Conservation (phyloP, 805 yeast genomes). For the Starmerella apicola region DNA sequence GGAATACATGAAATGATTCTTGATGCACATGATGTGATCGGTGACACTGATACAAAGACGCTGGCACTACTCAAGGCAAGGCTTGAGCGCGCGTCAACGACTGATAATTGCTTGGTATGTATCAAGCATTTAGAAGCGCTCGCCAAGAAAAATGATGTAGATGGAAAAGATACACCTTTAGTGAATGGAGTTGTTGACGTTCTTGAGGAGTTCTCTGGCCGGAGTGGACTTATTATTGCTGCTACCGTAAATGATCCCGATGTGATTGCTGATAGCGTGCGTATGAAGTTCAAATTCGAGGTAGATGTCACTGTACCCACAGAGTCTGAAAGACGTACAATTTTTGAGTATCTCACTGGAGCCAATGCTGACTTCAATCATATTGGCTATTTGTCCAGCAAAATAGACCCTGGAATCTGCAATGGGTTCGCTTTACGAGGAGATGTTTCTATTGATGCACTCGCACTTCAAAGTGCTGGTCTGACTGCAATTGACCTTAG, state of each 20-base stretch:
- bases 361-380: not conserved
- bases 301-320: constrained; percentile 63
- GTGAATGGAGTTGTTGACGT: constrained; percentile 41
- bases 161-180: constrained; percentile 33
- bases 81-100: constrained; percentile 47
- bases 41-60: constrained; percentile 66
- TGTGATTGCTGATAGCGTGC: constrained; percentile 47
- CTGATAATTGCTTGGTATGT: constrained; percentile 36
- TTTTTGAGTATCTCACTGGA: constrained; percentile 41
- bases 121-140: constrained; percentile 64
- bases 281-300: constrained; percentile 66
- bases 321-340: constrained; percentile 56
- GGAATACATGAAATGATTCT: constrained; percentile 59
- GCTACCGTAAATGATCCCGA: constrained; percentile 63
- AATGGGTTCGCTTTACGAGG: constrained; percentile 27
- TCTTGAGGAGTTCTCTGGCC: constrained; percentile 33
- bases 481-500: constrained; percentile 70
- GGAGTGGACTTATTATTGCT: constrained; percentile 35
- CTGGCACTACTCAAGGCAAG: constrained; percentile 67
- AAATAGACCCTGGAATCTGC: constrained; percentile 6
- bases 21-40: constrained; percentile 55
- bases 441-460: constrained; percentile 42
- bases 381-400: constrained; percentile 6
- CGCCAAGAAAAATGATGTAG: constrained; percentile 54
- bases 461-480: constrained; percentile 87